Evolutionary conservation across 306 rosid genomes (phyloP).

Genomic region (Dalbergia cochinchinensis): DNA sequence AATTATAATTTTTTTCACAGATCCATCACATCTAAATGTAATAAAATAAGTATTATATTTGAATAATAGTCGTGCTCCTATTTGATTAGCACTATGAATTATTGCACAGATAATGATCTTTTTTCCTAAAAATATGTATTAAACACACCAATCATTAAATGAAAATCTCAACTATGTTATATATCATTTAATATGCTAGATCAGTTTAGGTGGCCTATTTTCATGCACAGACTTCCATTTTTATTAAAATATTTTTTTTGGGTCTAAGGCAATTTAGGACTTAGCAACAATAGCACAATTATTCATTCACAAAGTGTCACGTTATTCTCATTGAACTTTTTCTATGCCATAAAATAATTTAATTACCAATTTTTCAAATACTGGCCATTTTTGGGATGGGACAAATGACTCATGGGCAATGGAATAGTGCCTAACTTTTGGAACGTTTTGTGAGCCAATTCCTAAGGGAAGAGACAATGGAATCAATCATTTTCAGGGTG

Average conservation of each 20-base stretch:
- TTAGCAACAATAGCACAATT: slow-evolving; percentile 21
- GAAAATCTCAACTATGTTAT: slow-evolving; percentile 27
- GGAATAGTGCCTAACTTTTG: slow-evolving; percentile 44
- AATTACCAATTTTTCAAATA: background rate
- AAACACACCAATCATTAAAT: slow-evolving; percentile 29
- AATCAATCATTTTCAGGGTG: slow-evolving; percentile 42
- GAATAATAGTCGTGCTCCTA: no score
- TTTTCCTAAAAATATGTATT: background rate
- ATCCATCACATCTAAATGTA: no score
- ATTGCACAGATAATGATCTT: slow-evolving; percentile 47
- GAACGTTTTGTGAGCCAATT: slow-evolving; percentile 33
- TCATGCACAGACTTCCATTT: slow-evolving; percentile 10
- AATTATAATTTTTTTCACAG: no score
- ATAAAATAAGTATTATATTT: no score
- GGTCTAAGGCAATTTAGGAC: slow-evolving; percentile 30
- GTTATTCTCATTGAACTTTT: slow-evolving; percentile 19
- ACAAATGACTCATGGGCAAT: slow-evolving; percentile 39
- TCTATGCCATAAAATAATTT: background rate
- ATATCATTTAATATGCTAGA: slow-evolving; percentile 9
- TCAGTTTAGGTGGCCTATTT: slow-evolving; percentile 12
- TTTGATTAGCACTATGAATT: slow-evolving; percentile 22
- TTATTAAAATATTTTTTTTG: background rate
- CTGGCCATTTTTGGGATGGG: slow-evolving; percentile 32
- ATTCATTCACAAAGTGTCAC: slow-evolving; percentile 39
- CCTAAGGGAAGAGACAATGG: slow-evolving; percentile 19